Percentiles rank a stretch among this genome's conserved stretches.
phyloP scores from a whole-genome alignment of 208 protist genomes.

The Eutreptiella sp. region DNA sequence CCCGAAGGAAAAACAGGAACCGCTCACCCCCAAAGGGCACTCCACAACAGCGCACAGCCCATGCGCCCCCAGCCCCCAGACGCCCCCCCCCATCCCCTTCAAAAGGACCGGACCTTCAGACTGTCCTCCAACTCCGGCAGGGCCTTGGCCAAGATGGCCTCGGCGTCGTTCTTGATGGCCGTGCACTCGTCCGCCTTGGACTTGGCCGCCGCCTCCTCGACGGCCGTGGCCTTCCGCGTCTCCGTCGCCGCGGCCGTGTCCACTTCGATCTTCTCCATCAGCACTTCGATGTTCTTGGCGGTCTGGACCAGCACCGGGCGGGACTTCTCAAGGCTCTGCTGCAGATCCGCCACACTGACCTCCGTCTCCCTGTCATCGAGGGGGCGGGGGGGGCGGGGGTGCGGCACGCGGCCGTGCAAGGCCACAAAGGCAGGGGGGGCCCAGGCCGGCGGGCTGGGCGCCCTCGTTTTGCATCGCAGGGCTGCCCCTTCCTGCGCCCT shows the following conservation, averaged over 20 bases:
- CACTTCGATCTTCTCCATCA: constrained; percentile 81
- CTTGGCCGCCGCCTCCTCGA: constrained; percentile 81
- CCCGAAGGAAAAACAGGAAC: too few species aligned
- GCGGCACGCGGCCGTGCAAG: too few species aligned
- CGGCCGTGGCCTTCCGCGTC: constrained; percentile 75
- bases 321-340: constrained; percentile 84
- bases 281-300: constrained; percentile 80
- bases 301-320: constrained; percentile 91
- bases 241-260: constrained; percentile 85
- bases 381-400: too few species aligned
- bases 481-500: too few species aligned
- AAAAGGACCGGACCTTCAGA: constrained; percentile 67
- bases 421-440: too few species aligned
- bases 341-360: constrained; percentile 78
- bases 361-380: constrained; percentile 84
- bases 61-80: too few species aligned
- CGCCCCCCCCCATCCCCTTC: too few species aligned
- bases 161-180: constrained; percentile 84
- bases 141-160: constrained; percentile 88
- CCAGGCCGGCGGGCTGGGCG: too few species aligned
- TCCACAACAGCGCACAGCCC: too few species aligned
- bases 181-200: constrained; percentile 84
- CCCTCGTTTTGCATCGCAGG: too few species aligned
- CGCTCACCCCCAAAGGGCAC: too few species aligned
- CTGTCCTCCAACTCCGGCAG: constrained; percentile 93